phyloP scores from a whole-genome alignment of 371 early-diverging fungal genomes.

The Mortierella sp. region DNA sequence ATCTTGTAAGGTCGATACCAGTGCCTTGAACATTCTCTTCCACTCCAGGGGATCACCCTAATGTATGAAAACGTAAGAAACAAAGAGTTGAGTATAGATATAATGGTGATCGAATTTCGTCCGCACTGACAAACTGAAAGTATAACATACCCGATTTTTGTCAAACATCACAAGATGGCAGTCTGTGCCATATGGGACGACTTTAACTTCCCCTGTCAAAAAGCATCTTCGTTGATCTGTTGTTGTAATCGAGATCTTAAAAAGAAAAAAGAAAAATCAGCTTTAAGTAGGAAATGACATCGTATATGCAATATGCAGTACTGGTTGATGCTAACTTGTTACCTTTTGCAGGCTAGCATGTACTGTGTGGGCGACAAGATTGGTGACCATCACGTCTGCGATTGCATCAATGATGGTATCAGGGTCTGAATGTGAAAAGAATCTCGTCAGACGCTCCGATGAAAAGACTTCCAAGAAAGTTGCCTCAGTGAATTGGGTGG shows the following conservation, averaged over 20 bases:
- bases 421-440: slow-evolving; percentile 56
- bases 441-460: slow-evolving; percentile 65
- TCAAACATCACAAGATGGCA: slow-evolving; percentile 64
- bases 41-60: slow-evolving; percentile 68
- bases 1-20: slow-evolving; percentile 41
- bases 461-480: slow-evolving; percentile 63
- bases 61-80: not conserved
- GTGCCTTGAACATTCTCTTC: slow-evolving; percentile 61
- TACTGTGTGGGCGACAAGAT: slow-evolving; percentile 65
- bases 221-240: slow-evolving; percentile 73
- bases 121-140: slow-evolving; percentile 6
- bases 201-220: slow-evolving; percentile 64
- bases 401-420: slow-evolving; percentile 55
- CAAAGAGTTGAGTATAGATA: not conserved
- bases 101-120: not conserved
- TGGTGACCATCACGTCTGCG: slow-evolving; percentile 54
- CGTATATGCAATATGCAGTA: no score
- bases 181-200: slow-evolving; percentile 59
- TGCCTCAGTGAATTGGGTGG: slow-evolving; percentile 50
- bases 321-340: not conserved
- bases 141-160: slow-evolving; percentile 59
- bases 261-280: not conserved
- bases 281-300: no score
- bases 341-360: slow-evolving; percentile 58
- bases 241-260: slow-evolving; percentile 63